These are phyloP conservation scores for Phytophthora nicotianae DNA, from an alignment of 352 stramenopile genomes.

Conservation along the genomic window DNA sequence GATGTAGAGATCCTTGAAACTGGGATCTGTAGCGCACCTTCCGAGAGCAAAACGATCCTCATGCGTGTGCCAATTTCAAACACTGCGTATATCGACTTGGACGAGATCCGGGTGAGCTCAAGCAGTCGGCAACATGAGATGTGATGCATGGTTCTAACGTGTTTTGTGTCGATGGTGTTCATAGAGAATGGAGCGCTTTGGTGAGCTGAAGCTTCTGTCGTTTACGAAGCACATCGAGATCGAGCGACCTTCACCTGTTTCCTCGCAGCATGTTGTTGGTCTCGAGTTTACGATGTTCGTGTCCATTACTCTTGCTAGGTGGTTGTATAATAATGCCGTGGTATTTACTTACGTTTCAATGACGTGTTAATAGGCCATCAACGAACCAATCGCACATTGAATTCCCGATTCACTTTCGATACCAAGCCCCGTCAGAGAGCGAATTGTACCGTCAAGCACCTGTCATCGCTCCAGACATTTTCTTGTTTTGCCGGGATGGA, in stretches of 20 bases:
- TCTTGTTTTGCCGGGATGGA: conserved; percentile 39
- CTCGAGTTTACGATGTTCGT: conserved; percentile 53
- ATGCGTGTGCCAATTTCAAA: conserved; percentile 46
- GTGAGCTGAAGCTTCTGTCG: conserved; percentile 43
- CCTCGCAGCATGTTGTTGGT: conserved; percentile 54
- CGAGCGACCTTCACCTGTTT: conserved; percentile 58
- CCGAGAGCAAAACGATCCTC: conserved; percentile 31
- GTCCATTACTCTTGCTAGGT: not conserved
- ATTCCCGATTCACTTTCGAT: conserved; percentile 68
- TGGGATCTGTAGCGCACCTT: conserved; percentile 5
- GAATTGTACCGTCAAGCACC: conserved; percentile 43
- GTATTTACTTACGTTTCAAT: not conserved
- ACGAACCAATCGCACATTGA: conserved; percentile 32
- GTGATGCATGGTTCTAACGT: not conserved
- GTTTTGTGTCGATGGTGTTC: no score
- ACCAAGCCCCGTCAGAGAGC: conserved; percentile 54
- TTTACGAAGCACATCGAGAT: conserved; percentile 74
- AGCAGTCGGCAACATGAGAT: not conserved
- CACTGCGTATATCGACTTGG: conserved; percentile 56
- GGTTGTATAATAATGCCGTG: not conserved
- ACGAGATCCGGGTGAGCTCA: conserved; percentile 52
- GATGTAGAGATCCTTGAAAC: conserved; percentile 34
- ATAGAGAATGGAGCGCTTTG: conserved; percentile 66
- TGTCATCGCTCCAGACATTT: conserved; percentile 52
- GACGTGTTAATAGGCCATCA: conserved; percentile 18